phyloP scores from a whole-genome alignment of 495 filamentous ascomycete genomes.

The Neurospora sp. region DNA sequence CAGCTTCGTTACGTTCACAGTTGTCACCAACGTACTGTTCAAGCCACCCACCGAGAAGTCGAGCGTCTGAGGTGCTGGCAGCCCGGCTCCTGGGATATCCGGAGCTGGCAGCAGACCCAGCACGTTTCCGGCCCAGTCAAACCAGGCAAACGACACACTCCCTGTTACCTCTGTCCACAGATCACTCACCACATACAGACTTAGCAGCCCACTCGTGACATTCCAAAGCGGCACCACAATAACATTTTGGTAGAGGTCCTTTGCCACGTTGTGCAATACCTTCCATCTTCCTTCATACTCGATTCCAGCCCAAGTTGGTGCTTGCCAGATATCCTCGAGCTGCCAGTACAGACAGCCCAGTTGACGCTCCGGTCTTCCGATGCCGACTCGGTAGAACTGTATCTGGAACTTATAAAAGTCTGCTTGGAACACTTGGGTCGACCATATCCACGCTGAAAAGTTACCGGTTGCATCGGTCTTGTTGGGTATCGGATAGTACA shows the following conservation, averaged over 20 bases:
- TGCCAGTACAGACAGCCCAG: constrained; percentile 61
- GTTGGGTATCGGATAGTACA: constrained; percentile 53
- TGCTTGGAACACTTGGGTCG: constrained; percentile 59
- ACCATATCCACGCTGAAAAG: constrained; percentile 59
- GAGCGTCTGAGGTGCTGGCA: constrained; percentile 3
- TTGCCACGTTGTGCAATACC: constrained; percentile 48
- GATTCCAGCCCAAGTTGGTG: constrained; percentile 55
- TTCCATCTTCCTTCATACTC: constrained; percentile 60
- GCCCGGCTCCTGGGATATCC: background rate
- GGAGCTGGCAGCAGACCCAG: background rate
- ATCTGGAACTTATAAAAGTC: constrained; percentile 56
- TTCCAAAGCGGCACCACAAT: constrained; percentile 56
- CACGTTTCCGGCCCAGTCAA: constrained; percentile 16
- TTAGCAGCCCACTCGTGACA: constrained; percentile 39
- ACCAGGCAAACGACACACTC: constrained; percentile 16
- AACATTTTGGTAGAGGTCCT: constrained; percentile 50
- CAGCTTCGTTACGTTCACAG: constrained; percentile 24
- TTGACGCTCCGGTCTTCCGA: constrained; percentile 48
- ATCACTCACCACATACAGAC: constrained; percentile 51
- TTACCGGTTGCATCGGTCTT: constrained; percentile 48
- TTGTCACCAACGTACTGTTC: constrained; percentile 48
- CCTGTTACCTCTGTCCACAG: constrained; percentile 33
- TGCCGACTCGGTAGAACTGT: constrained; percentile 54
- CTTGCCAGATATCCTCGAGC: constrained; percentile 61
- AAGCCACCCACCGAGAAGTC: constrained; percentile 47